Evolutionary conservation across 257 asterid species (phyloP).

Genomic region (Przewalskia tangutica): DNA sequence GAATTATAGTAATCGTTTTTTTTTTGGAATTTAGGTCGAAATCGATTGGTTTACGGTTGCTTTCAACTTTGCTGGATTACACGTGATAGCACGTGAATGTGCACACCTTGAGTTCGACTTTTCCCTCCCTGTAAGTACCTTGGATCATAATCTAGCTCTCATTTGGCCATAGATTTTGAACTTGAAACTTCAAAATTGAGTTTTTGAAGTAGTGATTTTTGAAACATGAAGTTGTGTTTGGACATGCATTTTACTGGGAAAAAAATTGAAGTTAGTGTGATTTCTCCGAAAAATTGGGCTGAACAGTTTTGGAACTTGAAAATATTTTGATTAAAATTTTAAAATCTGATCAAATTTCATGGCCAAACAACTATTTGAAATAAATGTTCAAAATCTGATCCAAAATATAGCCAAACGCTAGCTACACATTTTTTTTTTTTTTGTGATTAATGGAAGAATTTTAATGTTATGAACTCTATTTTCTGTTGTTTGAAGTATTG

Average conservation of each 20-base stretch:
- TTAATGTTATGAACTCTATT: neutral
- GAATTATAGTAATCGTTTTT: neutral
- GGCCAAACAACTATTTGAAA: too few species aligned
- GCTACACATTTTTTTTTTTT: neutral
- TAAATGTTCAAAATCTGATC: too few species aligned
- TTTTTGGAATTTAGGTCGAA: neutral
- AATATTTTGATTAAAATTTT: too few species aligned
- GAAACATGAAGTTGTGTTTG: neutral
- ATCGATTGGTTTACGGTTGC: neutral
- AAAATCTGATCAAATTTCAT: too few species aligned
- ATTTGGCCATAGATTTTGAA: neutral
- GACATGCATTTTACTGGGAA: neutral
- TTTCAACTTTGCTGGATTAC: conserved; percentile 2
- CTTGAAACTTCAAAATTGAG: rapidly evolving
- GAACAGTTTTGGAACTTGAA: too few species aligned
- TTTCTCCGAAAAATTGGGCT: too few species aligned
- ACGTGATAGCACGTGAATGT: conserved; percentile 13
- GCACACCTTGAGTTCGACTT: conserved; percentile 17
- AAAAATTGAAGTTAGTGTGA: neutral
- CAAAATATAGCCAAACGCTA: too few species aligned
- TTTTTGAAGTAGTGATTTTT: neutral
- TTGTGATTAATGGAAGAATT: conserved; percentile 10
- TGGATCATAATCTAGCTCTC: neutral
- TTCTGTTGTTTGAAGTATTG: conserved; percentile 9
- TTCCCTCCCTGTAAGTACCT: conserved; percentile 14